phyloP scores from a whole-genome alignment of 768 basidiomycete species.

The Mycena kentingensis region DNA sequence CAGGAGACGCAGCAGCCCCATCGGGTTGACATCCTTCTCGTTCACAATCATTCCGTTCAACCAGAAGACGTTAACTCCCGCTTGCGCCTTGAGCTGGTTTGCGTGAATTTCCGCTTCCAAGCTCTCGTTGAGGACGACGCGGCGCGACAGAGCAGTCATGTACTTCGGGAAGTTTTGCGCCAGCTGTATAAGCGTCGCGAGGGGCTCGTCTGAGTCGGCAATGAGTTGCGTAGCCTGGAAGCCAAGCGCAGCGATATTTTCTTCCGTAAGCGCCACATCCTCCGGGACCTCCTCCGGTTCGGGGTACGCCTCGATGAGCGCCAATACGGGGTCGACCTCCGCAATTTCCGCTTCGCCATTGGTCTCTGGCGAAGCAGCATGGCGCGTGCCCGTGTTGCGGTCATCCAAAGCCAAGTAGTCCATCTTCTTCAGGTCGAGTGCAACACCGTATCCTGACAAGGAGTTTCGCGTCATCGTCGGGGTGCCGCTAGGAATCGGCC shows the following conservation, averaged over 20 bases:
- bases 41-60: constrained; percentile 72
- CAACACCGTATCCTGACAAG: constrained; percentile 89
- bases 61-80: constrained; percentile 67
- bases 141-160: constrained; percentile 69
- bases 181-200: constrained; percentile 63
- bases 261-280: constrained; percentile 34
- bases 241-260: constrained; percentile 58
- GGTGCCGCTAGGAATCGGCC: constrained; percentile 60
- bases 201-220: constrained; percentile 53
- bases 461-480: constrained; percentile 37
- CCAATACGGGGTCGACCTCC: constrained; percentile 9
- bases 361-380: neutral
- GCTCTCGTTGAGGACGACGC: constrained; percentile 53
- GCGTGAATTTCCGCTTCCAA: constrained; percentile 56
- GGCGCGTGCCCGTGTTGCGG: constrained; percentile 44
- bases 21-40: constrained; percentile 68
- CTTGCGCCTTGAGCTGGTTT: constrained; percentile 57
- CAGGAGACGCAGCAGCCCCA: constrained; percentile 70
- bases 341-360: neutral
- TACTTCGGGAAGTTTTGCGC: constrained; percentile 92
- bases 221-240: constrained; percentile 77
- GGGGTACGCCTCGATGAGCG: constrained; percentile 19
- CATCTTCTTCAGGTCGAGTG: constrained; percentile 93
- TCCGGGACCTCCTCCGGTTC: constrained; percentile 5
- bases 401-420: constrained; percentile 96